These are phyloP conservation scores for Monosporozyma servazzii DNA, from an alignment of 805 yeast species.

Conservation along the genomic window DNA sequence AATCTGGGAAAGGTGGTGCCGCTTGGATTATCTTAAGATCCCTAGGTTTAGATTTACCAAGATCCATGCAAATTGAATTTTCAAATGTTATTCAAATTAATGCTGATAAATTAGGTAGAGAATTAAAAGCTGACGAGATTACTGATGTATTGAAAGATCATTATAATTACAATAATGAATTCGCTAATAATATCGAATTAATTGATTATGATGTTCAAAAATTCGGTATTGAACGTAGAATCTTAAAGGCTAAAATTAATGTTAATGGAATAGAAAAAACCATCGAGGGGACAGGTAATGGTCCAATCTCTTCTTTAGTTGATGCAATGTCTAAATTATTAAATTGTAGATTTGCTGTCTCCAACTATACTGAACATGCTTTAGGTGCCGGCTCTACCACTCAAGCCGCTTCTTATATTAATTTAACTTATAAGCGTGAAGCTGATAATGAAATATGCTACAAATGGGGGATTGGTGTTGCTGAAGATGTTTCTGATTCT, in stretches of 20 bases:
- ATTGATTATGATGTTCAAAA: conserved; percentile 41
- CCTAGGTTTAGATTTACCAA: conserved; percentile 71
- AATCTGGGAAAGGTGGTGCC: conserved; percentile 84
- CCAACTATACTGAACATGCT: conserved; percentile 70
- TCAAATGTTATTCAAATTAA: conserved; percentile 58
- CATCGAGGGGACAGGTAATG: conserved; percentile 63
- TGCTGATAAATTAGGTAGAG: conserved; percentile 68
- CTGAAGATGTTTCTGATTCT: conserved; percentile 75
- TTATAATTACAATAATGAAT: conserved; percentile 40
- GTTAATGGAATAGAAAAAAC: conserved; percentile 33
- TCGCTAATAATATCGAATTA: conserved; percentile 29
- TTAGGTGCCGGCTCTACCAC: conserved; percentile 63
- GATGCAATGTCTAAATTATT: conserved; percentile 48
- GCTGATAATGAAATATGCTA: conserved; percentile 20
- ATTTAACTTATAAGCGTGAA: conserved; percentile 12
- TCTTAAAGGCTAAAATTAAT: conserved; percentile 38
- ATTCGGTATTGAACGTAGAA: conserved; percentile 20
- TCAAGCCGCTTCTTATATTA: conserved; percentile 67
- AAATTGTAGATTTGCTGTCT: conserved; percentile 47
- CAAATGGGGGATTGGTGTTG: conserved; percentile 84
- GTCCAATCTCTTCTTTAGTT: conserved; percentile 71
- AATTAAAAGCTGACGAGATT: conserved; percentile 56
- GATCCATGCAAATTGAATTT: conserved; percentile 70
- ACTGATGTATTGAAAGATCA: conserved; percentile 54
- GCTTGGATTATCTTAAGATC: conserved; percentile 76